Conservation (phyloP, 2,329 filamentous ascomycete species). For the Xylariomycetidae sp. region DNA sequence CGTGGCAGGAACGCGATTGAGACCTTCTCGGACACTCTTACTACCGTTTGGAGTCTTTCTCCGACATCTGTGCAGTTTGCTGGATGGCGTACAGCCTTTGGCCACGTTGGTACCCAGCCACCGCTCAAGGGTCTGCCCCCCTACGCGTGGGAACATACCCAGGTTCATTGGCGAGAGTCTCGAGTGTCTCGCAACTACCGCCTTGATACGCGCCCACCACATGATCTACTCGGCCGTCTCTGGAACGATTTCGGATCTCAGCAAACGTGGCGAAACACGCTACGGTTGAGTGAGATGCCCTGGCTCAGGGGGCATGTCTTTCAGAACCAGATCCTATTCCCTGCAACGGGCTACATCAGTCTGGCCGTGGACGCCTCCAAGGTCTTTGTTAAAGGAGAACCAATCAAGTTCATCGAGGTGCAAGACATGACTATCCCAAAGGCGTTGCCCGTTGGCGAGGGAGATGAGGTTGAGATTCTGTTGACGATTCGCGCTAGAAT, state of each 20-base stretch:
- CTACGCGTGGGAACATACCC: conserved; percentile 41
- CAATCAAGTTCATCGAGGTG: background rate
- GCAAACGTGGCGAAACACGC: conserved; percentile 28
- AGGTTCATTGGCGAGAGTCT: conserved; percentile 32
- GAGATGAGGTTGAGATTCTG: background rate
- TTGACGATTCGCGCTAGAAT: background rate
- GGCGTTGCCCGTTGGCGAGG: background rate
- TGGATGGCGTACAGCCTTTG: too few relatives aligned
- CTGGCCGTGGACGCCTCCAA: conserved; percentile 36
- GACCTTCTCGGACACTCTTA: background rate
- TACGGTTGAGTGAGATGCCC: conserved; percentile 26
- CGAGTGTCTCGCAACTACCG: conserved; percentile 31
- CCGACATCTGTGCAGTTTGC: too few relatives aligned
- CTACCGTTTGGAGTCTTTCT: background rate
- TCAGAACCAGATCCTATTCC: conserved; percentile 34
- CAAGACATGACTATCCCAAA: background rate
- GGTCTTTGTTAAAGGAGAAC: background rate
- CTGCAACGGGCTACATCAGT: conserved; percentile 35
- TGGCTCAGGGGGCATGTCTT: conserved; percentile 33
- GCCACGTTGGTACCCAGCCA: too few relatives aligned
- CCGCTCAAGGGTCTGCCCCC: conserved; percentile 25
- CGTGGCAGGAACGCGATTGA: conserved; percentile 1
- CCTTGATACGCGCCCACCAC: conserved; percentile 8
- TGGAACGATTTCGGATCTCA: conserved; percentile 23
- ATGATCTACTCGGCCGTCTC: conserved; percentile 26